Conservation (phyloP, 1,284 basidiomycete species). For the Schizopora paradoxa region DNA sequence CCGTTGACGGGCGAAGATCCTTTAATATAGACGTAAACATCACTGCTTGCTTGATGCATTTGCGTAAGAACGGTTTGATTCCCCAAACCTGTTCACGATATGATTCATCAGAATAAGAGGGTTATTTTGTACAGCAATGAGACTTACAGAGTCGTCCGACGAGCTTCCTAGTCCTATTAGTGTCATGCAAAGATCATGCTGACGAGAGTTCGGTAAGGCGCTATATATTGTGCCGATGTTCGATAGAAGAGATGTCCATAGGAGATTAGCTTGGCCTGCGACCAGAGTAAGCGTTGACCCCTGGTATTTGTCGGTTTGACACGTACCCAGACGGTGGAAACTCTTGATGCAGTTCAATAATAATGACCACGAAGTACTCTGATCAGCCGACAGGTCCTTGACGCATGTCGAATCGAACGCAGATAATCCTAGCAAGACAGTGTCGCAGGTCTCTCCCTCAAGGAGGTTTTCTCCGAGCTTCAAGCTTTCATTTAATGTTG, state of each 20-base stretch:
- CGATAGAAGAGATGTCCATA: slow-evolving; percentile 37
- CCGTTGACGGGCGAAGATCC: slow-evolving; percentile 40
- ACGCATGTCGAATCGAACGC: slow-evolving; percentile 49
- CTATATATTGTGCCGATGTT: slow-evolving; percentile 51
- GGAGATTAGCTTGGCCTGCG: slow-evolving; percentile 15
- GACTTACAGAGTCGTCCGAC: slow-evolving; percentile 43
- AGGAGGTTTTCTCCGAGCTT: slow-evolving; percentile 22
- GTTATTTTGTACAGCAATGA: neutral
- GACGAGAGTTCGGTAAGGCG: slow-evolving; percentile 45
- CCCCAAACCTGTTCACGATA: slow-evolving; percentile 37
- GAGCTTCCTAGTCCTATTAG: slow-evolving; percentile 47
- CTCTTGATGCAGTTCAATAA: slow-evolving; percentile 41
- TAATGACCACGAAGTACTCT: slow-evolving; percentile 42
- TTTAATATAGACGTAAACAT: slow-evolving; percentile 60
- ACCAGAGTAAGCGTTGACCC: neutral
- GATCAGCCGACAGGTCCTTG: slow-evolving; percentile 41
- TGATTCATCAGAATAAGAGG: slow-evolving; percentile 3
- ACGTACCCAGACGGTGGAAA: slow-evolving; percentile 44
- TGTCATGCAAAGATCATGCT: slow-evolving; percentile 47
- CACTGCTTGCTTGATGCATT: slow-evolving; percentile 42
- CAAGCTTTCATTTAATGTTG: slow-evolving; percentile 45
- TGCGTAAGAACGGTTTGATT: slow-evolving; percentile 46
- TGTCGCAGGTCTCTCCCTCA: slow-evolving; percentile 25
- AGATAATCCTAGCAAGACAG: slow-evolving; percentile 47
- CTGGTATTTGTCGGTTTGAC: neutral